phyloP scores from a whole-genome alignment of 352 stramenopile genomes.

The Phytophthora pinifolia region DNA sequence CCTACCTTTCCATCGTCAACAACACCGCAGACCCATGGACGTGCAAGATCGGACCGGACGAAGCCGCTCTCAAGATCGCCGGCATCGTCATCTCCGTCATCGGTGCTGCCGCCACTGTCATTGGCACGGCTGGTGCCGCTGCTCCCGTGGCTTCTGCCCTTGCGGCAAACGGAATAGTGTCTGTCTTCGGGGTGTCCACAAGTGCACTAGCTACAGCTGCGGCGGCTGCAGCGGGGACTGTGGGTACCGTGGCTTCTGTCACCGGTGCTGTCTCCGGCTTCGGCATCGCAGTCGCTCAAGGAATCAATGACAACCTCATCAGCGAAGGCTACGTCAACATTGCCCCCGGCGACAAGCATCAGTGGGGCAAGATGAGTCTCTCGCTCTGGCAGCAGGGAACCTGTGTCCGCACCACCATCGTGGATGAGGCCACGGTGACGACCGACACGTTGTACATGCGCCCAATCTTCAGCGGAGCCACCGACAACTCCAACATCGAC shows the following conservation, averaged over 20 bases:
- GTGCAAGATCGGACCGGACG: constrained; percentile 44
- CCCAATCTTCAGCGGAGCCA: constrained; percentile 54
- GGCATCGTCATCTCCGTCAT: constrained; percentile 1
- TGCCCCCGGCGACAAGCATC: constrained; percentile 25
- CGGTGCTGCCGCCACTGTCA: constrained; percentile 19
- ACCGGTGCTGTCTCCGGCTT: constrained; percentile 29
- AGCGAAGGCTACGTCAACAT: constrained; percentile 38
- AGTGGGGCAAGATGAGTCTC: constrained; percentile 45
- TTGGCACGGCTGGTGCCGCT: constrained; percentile 32
- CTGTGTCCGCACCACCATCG: constrained; percentile 42
- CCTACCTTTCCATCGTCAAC: constrained; percentile 50
- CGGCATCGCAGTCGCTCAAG: constrained; percentile 34
- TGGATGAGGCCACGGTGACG: constrained; percentile 37
- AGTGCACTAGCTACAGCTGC: constrained; percentile 22
- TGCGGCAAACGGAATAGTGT: constrained; percentile 30
- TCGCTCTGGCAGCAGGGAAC: constrained; percentile 53
- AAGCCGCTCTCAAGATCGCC: constrained; percentile 26
- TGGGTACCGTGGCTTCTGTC: constrained; percentile 20
- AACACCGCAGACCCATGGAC: constrained; percentile 39
- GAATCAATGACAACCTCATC: constrained; percentile 37
- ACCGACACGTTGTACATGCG: constrained; percentile 51
- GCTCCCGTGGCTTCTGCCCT: constrained; percentile 28
- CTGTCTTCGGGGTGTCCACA: constrained; percentile 36
- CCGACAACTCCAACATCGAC: constrained; percentile 40
- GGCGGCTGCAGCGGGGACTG: constrained; percentile 16